Evolutionary conservation across 1,139 yeast genomes (phyloP), one percentile per base, ranked within the genome.

Genomic region (Yamadazyma oceani): DNA sequence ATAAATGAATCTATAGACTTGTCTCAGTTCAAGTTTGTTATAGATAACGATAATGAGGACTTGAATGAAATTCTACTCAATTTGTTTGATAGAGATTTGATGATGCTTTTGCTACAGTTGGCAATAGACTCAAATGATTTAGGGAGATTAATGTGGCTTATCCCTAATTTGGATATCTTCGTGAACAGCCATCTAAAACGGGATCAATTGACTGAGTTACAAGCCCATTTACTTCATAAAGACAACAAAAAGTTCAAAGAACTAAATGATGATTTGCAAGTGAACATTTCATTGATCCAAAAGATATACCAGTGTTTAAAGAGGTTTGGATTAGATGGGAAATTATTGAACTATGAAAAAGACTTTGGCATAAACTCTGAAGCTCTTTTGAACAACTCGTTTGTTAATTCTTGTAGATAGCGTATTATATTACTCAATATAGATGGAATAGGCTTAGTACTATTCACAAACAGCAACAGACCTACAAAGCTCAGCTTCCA

Each of bases 101-200:
- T 66, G 36, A 45, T 50, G 25, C 39, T 65, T 5, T 40, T 66
- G 31, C 41, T 67, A 7, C 46, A 50, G 19, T 61, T 63, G 2
- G 55, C 64, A 33, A 40, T 51, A 8, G 46, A 50, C 23, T 56
- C 66, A 3, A 55, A 57, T 25, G 73, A 68, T 43, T 41, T 60
- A 39, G 73, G 73, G 3, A 45, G 74, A 31, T 43, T 66, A 19
- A 55, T 66, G 60, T 68, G 74, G 74, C 38, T 67, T 12, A 50
- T 64, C 19, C 73, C 71, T 2, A 62, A 63, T 44, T 50, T 68
- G 37, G 73, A 68, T 41, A 45, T 47, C n/a, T 66, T 49, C 35
- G 38, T 67, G 4, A 43, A 35, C n/a, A 30, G 34, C 14, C 16
- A 36, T 13, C 12, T 29, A 9, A 11, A 19, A 6, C 15, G 4